Base-by-base conservation (phyloP, 75 land plant genomes). In the Adiantum capillusveneris region DNA sequence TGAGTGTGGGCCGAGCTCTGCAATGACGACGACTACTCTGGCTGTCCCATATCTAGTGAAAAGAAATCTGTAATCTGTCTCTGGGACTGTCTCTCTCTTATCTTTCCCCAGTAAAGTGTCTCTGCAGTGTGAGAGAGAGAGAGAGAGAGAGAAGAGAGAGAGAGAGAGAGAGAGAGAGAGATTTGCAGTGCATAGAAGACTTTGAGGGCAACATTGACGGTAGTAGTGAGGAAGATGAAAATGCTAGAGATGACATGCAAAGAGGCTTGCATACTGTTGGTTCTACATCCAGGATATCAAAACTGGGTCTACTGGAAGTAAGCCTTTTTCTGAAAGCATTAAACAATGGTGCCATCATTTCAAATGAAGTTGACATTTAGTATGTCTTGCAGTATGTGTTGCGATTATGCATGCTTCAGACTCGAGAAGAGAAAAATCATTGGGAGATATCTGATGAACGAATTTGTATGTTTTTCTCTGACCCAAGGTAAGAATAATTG, bases 391-490 rank as follows among this genome's bases (percentile, higher is more conserved):
- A 69, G 72, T 69, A 69, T 53, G 72, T 56, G 12, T 30, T 69
- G 29, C 31, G 72, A 56, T 45, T 69, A 16, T 69, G 72, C 36
- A 69, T 69, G 57, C 62, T 69, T 28, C 72, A 69, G 62, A 44
- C 34, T 13, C 55, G 65, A 39, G 72, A 69, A 42, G 72, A 69
- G 29, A 69, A 55, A 55, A 57, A 69, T 52, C 72, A 69, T 43
- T 69, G 72, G 72, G 31, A 62, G 9, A n/a, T 69, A 1, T 22
- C 72, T 39, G 72, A 69, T 50, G 72, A 69, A 44, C 65, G 72
- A 31, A 69, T 69, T 19, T 54, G 58, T 20, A 62, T 69, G 65
- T 69, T 69, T 54, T 69, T 69, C 37, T 29, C 55, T 25, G 72
- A 69, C 53, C 72, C 72, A 20, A 53, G 72, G 72, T 69, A 17